Conservation (phyloP, 192 early-diverging fungal species). For the Dispira simplex region DNA sequence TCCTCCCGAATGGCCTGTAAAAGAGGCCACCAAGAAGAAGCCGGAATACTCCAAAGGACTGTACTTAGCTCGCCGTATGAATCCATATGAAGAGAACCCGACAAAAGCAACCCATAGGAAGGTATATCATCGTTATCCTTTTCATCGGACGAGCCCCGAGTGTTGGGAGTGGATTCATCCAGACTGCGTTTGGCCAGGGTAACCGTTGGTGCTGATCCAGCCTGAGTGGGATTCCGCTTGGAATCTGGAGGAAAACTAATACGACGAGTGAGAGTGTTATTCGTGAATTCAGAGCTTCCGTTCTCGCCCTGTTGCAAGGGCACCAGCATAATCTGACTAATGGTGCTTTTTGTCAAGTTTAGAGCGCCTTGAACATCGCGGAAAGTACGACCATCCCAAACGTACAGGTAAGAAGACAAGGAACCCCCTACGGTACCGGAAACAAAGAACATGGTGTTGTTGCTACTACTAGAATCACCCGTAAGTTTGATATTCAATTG, state of each 20-base stretch:
- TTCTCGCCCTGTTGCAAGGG: neutral
- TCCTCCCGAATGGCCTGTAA: constrained; percentile 24
- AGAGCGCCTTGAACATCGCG: constrained; percentile 13
- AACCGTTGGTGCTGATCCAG: neutral
- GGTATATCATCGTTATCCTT: neutral
- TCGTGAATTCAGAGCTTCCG: neutral
- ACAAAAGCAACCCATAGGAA: neutral
- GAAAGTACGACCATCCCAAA: constrained; percentile 31
- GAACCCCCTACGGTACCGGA: constrained; percentile 13
- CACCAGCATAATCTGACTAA: neutral
- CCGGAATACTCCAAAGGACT: constrained; percentile 8
- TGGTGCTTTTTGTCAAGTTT: neutral
- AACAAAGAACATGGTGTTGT: constrained; percentile 17
- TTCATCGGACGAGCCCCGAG: neutral
- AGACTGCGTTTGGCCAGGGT: neutral
- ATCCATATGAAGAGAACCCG: neutral
- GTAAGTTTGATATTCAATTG: neutral
- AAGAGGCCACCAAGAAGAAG: constrained; percentile 25
- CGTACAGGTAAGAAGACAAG: constrained; percentile 30
- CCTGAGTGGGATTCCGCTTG: neutral
- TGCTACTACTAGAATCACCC: neutral
- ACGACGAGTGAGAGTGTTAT: neutral
- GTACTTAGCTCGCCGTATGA: neutral
- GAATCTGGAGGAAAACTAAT: neutral
- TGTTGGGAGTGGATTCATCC: too few relatives aligned